These are phyloP conservation scores for Galeopsis tetrahit DNA, from an alignment of 257 asterid species.

Conservation along the genomic window DNA sequence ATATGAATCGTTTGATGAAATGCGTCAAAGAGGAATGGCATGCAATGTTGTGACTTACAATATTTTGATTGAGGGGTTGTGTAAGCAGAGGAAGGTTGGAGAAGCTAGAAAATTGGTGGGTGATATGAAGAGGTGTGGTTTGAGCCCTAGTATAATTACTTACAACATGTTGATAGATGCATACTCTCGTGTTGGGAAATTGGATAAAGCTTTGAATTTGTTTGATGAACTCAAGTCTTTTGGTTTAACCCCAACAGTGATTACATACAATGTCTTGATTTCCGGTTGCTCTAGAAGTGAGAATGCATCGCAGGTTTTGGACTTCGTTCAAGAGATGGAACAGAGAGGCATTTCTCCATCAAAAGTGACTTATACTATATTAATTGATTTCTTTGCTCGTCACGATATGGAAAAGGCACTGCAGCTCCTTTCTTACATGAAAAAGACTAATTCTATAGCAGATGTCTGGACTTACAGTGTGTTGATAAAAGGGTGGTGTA, in stretches of 20 bases:
- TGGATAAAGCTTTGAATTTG: conserved; percentile 52
- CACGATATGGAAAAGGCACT: conserved; percentile 70
- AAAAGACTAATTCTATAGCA: conserved; percentile 46
- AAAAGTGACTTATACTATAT: conserved; percentile 72
- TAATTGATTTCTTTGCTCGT: conserved; percentile 69
- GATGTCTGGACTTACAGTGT: conserved; percentile 74
- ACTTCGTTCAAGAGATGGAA: conserved; percentile 73
- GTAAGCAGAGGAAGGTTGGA: conserved; percentile 43
- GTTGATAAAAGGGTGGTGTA: conserved; percentile 73
- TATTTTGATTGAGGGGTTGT: conserved; percentile 69
- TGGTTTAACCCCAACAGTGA: conserved; percentile 62
- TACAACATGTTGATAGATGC: conserved; percentile 68
- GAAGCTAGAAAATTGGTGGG: conserved; percentile 55
- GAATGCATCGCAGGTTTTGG: conserved; percentile 41
- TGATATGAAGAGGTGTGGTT: conserved; percentile 59
- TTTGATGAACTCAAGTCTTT: conserved; percentile 54
- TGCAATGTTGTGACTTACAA: conserved; percentile 72
- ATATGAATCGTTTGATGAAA: conserved; percentile 57
- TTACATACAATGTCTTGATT: conserved; percentile 66
- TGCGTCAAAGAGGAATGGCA: conserved; percentile 57
- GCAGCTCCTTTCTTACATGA: conserved; percentile 57
- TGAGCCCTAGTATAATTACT: conserved; percentile 63
- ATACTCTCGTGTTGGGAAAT: conserved; percentile 53
- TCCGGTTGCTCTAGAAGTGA: conserved; percentile 61
- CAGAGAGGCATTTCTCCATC: conserved; percentile 70